Evolutionary conservation across 2,329 filamentous ascomycete genomes (phyloP).

Genomic region (Aspergillus luchuensis): DNA sequence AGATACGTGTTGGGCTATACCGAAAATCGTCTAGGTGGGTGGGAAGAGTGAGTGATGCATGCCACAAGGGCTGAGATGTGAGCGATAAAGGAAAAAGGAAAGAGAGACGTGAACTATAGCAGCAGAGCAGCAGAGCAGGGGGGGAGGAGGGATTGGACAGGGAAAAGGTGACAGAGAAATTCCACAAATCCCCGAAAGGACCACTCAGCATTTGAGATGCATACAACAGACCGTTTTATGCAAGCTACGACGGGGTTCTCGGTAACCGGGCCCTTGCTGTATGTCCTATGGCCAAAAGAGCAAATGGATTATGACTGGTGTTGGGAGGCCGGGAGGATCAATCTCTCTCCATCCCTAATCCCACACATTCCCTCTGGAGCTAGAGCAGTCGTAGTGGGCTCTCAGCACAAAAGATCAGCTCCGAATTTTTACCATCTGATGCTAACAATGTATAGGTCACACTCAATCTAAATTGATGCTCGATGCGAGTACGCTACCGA

Average conservation of each 20-base stretch:
- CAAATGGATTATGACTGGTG: not conserved
- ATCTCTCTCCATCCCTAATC: not conserved
- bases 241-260: slow-evolving; percentile 1
- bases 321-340: not conserved
- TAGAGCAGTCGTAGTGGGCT: not conserved
- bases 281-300: not conserved
- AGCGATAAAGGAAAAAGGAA: slow-evolving; percentile 1
- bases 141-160: slow-evolving; percentile 1
- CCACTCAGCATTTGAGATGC: not conserved
- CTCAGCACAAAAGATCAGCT: not conserved
- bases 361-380: not conserved
- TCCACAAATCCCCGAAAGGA: slow-evolving; percentile 4
- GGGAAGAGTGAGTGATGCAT: not conserved
- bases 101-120: slow-evolving; percentile 4
- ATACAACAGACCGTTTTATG: slow-evolving; percentile 1
- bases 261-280: slow-evolving; percentile 1
- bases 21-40: slow-evolving; percentile 4
- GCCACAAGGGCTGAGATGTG: not conserved
- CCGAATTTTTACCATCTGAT: slow-evolving; percentile 4
- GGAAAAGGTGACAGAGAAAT: not conserved
- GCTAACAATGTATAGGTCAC: slow-evolving; percentile 17
- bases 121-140: not conserved
- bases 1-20: slow-evolving; percentile 18
- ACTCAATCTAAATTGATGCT: slow-evolving; percentile 7
- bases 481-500: not conserved